Evolutionary conservation across 2,329 filamentous ascomycete species (phyloP), one percentile per base, ranked within the genome.

Genomic region (Leptoxyphium fumago): DNA sequence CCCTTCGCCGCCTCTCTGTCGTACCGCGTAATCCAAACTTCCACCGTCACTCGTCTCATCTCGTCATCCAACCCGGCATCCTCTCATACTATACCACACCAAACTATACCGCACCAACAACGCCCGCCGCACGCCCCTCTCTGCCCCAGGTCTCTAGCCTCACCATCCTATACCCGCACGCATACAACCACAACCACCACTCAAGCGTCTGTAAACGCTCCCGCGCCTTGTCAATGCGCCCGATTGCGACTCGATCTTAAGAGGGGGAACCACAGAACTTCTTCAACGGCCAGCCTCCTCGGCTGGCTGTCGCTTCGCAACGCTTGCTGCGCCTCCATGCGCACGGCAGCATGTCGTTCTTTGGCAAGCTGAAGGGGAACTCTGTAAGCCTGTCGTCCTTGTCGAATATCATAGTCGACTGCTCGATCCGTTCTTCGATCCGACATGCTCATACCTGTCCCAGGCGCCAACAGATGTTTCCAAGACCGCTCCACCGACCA

Each of bases 321-420:
- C 38, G 18, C 18, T 18, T 13, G 15, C 15, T 36, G 32, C 32
- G 32, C 32, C 38, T 11, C 17, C 38, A 17, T 17, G 21, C 38
- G 21, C 43, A 34, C 40, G 42, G 46, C 49, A 59, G 51, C 52
- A 74, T 74, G 71, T 66, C 66, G 54, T 73, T 74, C 66, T 73
- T 74, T 59, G 66, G 68, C 48, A 67, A 70, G 54, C 65, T 74
- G 56, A 73, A 72, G 58, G 62, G 64, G 45, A 64, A 64, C 53
- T 62, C 62, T 52, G 68, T 70, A 51, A 61, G 64, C 67, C 46
- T 26, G 10, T 34, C 6, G 14, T 45, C n/a, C 26, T n/a, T 13
- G n/a, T 6, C 11, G 39, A 21, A 17, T 28, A 17, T n/a, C n/a
- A 42, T n/a, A 38, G 3, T 38, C 34, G 4, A 9, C 13, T n/a